phyloP scores from a whole-genome alignment of 208 protist species.

The Leishmania guyanensis region DNA sequence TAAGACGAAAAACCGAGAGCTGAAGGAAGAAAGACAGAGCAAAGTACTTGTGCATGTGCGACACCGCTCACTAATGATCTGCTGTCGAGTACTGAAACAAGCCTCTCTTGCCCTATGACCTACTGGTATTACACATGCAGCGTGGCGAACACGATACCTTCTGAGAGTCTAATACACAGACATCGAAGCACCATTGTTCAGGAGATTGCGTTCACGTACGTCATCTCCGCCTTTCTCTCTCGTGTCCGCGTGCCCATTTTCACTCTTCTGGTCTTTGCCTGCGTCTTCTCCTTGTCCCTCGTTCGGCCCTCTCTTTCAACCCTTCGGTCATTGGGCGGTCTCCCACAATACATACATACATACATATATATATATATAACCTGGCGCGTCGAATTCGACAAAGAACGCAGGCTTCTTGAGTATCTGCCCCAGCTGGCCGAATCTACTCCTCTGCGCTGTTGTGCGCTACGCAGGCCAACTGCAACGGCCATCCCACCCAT shows the following conservation, averaged over 20 bases:
- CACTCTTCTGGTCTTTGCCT: conserved; percentile 5
- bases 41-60: background rate
- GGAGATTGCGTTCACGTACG: background rate
- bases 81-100: background rate
- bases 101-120: background rate
- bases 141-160: background rate
- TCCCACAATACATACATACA: background rate
- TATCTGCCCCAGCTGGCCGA: background rate
- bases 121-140: background rate
- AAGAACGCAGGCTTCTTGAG: too few species aligned
- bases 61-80: background rate
- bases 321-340: background rate
- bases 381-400: background rate
- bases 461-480: background rate
- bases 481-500: background rate
- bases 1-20: background rate
- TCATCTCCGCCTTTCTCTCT: background rate
- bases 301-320: background rate
- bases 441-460: background rate
- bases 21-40: background rate
- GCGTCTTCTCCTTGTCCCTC: background rate
- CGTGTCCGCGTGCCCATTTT: background rate
- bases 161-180: background rate
- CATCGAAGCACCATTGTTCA: background rate
- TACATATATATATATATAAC: too few species aligned